These are phyloP conservation scores for Stagonosporopsis vannaccii DNA, from an alignment of 2,329 filamentous ascomycete species.

Conservation along the genomic window DNA sequence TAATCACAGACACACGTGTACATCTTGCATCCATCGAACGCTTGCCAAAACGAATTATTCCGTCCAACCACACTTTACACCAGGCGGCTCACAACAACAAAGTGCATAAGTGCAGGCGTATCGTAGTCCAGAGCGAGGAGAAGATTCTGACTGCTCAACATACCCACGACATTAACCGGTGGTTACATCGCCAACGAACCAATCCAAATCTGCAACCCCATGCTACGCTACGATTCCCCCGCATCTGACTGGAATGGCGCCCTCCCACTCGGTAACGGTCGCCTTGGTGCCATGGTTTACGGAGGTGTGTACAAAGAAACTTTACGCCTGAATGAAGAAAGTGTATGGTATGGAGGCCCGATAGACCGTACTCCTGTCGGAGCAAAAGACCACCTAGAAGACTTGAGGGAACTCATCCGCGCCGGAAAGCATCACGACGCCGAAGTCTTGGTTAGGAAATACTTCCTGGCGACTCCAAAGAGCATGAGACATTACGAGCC, in stretches of 20 bases:
- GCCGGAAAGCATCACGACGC: constrained; percentile 51
- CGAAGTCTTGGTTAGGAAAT: constrained; percentile 50
- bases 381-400: constrained; percentile 47
- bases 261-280: constrained; percentile 59
- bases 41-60: constrained; percentile 9
- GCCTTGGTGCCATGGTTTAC: constrained; percentile 57
- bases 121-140: constrained; percentile 7
- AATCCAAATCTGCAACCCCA: constrained; percentile 12
- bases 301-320: constrained; percentile 54
- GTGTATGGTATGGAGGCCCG: constrained; percentile 42
- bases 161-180: constrained; percentile 13
- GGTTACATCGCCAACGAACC: constrained; percentile 6
- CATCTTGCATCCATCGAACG: constrained; percentile 11
- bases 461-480: constrained; percentile 57
- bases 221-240: constrained; percentile 19
- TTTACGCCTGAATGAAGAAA: constrained; percentile 59
- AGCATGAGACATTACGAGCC: constrained; percentile 59
- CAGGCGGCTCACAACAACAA: constrained; percentile 5
- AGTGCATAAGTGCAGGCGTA: constrained; percentile 13
- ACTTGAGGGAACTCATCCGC: constrained; percentile 53
- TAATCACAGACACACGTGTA: constrained; percentile 1
- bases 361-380: constrained; percentile 52
- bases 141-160: background rate
- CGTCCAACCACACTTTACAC: constrained; percentile 19
- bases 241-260: constrained; percentile 49